phyloP scores from a whole-genome alignment of 768 basidiomycete genomes.

The Pleurotus tuoliensis region DNA sequence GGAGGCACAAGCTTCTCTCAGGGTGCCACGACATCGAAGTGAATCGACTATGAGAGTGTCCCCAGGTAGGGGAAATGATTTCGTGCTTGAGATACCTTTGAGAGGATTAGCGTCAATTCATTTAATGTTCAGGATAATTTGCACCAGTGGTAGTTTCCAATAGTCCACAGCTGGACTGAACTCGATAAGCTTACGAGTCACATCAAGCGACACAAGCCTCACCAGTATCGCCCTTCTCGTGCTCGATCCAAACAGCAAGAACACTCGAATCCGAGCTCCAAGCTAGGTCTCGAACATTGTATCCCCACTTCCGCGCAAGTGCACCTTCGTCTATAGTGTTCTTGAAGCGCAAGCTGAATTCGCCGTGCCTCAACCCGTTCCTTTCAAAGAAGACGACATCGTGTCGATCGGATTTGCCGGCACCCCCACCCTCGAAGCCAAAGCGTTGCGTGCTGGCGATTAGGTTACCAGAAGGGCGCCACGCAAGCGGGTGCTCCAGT shows the following conservation, averaged over 20 bases:
- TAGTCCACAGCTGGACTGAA: slow-evolving; percentile 91
- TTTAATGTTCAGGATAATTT: neutral
- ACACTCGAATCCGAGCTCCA: slow-evolving; percentile 92
- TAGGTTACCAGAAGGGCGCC: slow-evolving; percentile 88
- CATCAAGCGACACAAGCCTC: slow-evolving; percentile 20
- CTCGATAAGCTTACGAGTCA: slow-evolving; percentile 8
- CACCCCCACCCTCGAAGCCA: slow-evolving; percentile 68
- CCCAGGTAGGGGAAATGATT: slow-evolving; percentile 44
- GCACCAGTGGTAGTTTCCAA: slow-evolving; percentile 92
- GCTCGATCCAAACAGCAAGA: slow-evolving; percentile 81
- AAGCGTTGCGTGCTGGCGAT: slow-evolving; percentile 82
- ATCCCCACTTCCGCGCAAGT: slow-evolving; percentile 48
- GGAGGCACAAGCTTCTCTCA: slow-evolving; percentile 63
- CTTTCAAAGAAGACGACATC: slow-evolving; percentile 94
- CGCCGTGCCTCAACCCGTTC: slow-evolving; percentile 90
- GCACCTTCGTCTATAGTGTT: slow-evolving; percentile 32
- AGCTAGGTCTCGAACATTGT: slow-evolving; percentile 66
- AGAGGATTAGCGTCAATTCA: neutral
- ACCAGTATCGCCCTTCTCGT: slow-evolving; percentile 68
- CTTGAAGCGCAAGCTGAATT: slow-evolving; percentile 59
- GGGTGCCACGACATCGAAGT: slow-evolving; percentile 85
- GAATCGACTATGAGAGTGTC: slow-evolving; percentile 46
- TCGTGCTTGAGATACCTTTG: slow-evolving; percentile 92
- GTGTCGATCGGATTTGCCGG: slow-evolving; percentile 64
- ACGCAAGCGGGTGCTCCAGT: slow-evolving; percentile 72